Conservation (phyloP, 164 flowering plant species). For the Magnolia kwangsiensis region DNA sequence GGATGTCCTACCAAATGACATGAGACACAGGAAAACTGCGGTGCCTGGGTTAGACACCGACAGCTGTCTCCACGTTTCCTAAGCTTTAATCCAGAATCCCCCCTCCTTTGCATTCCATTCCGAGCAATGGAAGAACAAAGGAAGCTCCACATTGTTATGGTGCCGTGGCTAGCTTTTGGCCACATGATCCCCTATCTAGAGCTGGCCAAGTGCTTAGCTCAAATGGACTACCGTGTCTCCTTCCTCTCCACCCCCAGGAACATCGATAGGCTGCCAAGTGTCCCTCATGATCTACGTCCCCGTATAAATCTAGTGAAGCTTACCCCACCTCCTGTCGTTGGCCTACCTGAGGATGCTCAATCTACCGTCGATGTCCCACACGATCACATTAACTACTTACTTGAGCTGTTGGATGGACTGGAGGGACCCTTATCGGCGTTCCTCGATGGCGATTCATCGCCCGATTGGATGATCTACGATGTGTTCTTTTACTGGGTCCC, state of each 20-base stretch:
- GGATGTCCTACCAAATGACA: too few relatives aligned
- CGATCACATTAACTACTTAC: slow-evolving; percentile 21
- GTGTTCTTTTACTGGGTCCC: slow-evolving; percentile 13
- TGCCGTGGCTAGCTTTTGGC: slow-evolving; percentile 14
- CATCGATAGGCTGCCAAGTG: slow-evolving; percentile 11
- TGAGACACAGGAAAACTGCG: too few relatives aligned
- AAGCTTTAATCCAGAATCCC: too few relatives aligned
- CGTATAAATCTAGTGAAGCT: slow-evolving; percentile 22
- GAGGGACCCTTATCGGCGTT: slow-evolving; percentile 11
- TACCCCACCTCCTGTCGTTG: slow-evolving; percentile 17
- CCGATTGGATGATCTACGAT: slow-evolving; percentile 28
- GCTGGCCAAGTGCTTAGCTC: slow-evolving; percentile 12
- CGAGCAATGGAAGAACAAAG: background rate
- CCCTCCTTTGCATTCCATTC: too few relatives aligned
- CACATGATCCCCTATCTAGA: slow-evolving; percentile 13
- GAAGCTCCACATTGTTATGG: slow-evolving; percentile 3
- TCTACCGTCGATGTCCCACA: slow-evolving; percentile 34
- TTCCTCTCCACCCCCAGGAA: slow-evolving; percentile 15
- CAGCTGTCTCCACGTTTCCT: too few relatives aligned
- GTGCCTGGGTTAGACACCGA: too few relatives aligned
- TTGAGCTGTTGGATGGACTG: slow-evolving; percentile 26
- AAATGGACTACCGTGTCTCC: slow-evolving; percentile 3
- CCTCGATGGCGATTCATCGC: slow-evolving; percentile 8
- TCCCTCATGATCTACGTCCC: background rate
- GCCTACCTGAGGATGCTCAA: slow-evolving; percentile 39